Conservation (phyloP, 805 yeast species). For the Kluyveromyces aestuarii region DNA sequence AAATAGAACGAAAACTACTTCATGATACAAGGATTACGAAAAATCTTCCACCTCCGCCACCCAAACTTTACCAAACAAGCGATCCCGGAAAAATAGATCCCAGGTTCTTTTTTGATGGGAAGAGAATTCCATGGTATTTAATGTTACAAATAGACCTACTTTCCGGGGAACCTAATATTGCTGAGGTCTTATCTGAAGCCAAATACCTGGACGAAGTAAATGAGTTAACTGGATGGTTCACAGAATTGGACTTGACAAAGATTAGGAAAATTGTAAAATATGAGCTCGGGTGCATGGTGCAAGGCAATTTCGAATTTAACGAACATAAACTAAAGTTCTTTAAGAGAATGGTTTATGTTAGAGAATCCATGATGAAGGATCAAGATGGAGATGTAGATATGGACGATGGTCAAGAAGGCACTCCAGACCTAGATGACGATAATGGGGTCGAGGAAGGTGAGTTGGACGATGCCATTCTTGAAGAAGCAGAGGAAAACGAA, state of each 20-base stretch:
- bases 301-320: constrained; percentile 40
- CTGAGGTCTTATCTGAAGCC: constrained; percentile 33
- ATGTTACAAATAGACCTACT: constrained; percentile 77
- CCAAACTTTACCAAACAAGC: constrained; percentile 26
- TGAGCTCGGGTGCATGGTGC: constrained; percentile 53
- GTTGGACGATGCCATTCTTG: constrained; percentile 26
- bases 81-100: constrained; percentile 31
- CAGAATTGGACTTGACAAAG: constrained; percentile 48
- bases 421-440: constrained; percentile 12
- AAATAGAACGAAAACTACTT: constrained; percentile 23
- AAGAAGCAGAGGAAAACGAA: constrained; percentile 23
- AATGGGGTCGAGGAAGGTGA: constrained; percentile 26
- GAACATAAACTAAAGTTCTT: constrained; percentile 29
- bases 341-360: constrained; percentile 36
- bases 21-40: constrained; percentile 20
- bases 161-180: constrained; percentile 51
- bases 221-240: constrained; percentile 63
- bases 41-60: constrained; percentile 25
- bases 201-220: constrained; percentile 42
- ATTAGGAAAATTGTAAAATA: constrained; percentile 64
- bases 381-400: constrained; percentile 23
- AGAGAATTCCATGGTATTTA: constrained; percentile 54
- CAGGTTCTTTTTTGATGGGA: constrained; percentile 63
- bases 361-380: constrained; percentile 27
- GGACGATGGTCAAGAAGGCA: constrained; percentile 12